Base-by-base conservation (phyloP, 106 monocot genomes). In the Ottelia alismoides region DNA sequence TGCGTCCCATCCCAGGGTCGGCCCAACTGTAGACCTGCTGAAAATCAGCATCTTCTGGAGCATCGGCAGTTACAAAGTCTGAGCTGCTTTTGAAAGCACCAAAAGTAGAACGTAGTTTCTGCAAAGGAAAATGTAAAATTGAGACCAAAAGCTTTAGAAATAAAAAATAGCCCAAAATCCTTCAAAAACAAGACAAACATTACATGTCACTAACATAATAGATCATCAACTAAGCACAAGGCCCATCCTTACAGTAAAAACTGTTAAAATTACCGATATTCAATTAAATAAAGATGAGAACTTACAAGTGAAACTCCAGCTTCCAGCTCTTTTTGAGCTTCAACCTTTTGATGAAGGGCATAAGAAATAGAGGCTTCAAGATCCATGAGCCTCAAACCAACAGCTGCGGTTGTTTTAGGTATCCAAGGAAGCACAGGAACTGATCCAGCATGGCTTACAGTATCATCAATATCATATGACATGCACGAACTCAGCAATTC, bases 281-380 rank as follows among this genome's bases (percentile, higher is more conserved):
- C 11, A 3, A 22, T 5, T 11, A 25, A 4, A 29, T 22, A 58
- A 57, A 16, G 7, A 53, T 22, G n/a, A 27, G 20, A 48, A 18
- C 9, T 20, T 14, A 45, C 52, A 51, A 44, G 32, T 0, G 25
- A 25, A 32, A 27, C 70, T 24, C 60, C 67, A 54, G 65, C 45
- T 43, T 81, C 73, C 43, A 51, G 63, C 31, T 72, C 76, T 60
- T 66, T 77, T 31, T 66, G 58, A 46, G 58, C 63, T 22, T 74
- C 80, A 61, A 59, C 7, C 59, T 86, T 99, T 64, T 82, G 84
- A 28, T 82, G 60, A 25, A 76, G 51, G 21, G 68, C 55, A 46
- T 90, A 99, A 29, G 71, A 83, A 53, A 99, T 65, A 47, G 90
- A 79, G 17, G 90, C 58, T 71, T 90, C 98, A 68, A 99, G 66